phyloP scores from a whole-genome alignment of 2,329 filamentous ascomycete genomes.

The Bisporella sp. region DNA sequence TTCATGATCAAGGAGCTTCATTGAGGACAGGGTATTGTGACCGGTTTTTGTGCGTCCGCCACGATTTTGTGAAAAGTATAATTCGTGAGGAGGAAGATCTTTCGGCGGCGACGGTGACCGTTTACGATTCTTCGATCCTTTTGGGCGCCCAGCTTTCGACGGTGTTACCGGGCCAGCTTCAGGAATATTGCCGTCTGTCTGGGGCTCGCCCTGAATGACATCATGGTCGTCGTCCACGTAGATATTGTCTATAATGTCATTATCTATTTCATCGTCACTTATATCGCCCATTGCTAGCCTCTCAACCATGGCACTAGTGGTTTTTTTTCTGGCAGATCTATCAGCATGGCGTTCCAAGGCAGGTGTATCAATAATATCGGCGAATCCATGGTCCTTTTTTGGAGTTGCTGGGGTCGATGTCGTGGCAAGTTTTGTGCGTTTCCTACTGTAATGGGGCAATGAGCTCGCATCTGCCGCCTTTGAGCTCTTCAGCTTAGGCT shows the following conservation, averaged over 20 bases:
- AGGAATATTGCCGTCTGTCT: constrained; percentile 11
- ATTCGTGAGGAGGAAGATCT: constrained; percentile 79
- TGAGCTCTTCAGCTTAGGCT: no score
- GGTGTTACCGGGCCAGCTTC: constrained; percentile 36
- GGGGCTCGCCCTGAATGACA: constrained; percentile 25
- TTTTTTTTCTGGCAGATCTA: constrained; percentile 81
- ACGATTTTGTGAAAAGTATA: constrained; percentile 90
- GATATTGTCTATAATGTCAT: constrained; percentile 63
- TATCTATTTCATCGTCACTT: constrained; percentile 64
- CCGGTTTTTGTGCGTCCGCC: constrained; percentile 78
- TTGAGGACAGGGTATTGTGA: constrained; percentile 70
- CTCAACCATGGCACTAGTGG: constrained; percentile 68
- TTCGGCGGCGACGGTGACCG: constrained; percentile 61
- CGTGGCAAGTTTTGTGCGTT: no score
- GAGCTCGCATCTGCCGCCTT: no score
- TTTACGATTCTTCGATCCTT: constrained; percentile 40
- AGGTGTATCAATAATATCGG: constrained; percentile 18
- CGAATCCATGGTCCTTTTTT: no score
- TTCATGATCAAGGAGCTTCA: constrained; percentile 78
- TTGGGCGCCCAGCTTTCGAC: constrained; percentile 42
- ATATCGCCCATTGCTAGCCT: constrained; percentile 56
- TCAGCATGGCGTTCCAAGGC: constrained; percentile 46
- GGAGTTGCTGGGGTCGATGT: no score
- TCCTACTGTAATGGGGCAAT: no score
- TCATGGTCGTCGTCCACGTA: constrained; percentile 39